Conservation (phyloP, 148 eudicot genomes). For the Fagopyrum homotropicum region DNA sequence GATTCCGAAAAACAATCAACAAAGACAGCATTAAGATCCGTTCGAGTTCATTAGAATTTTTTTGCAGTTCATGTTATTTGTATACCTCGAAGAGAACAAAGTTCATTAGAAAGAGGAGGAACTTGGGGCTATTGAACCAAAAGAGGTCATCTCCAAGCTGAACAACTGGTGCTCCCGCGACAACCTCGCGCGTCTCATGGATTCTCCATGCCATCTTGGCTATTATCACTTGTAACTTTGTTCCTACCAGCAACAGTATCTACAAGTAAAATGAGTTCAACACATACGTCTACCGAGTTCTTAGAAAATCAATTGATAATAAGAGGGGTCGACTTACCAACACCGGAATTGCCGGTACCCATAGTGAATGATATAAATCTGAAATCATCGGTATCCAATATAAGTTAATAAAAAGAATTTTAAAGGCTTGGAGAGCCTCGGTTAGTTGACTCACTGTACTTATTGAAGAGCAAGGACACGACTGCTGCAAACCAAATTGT, state of each 20-base stretch:
- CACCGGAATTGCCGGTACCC: neutral
- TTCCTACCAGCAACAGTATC: conserved; percentile 40
- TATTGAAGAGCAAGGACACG: neutral
- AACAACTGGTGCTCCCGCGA: conserved; percentile 33
- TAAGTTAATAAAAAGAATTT: too few relatives aligned
- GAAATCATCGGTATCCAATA: neutral
- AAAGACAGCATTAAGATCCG: too few relatives aligned
- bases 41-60: too few relatives aligned
- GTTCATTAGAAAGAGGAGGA: conserved; percentile 36
- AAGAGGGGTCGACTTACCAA: neutral
- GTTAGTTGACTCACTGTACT: neutral
- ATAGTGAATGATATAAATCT: neutral
- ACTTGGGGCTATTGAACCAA: conserved; percentile 41
- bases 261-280: neutral
- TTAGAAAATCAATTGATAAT: too few relatives aligned
- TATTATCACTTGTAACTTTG: conserved; percentile 44
- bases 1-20: neutral
- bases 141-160: conserved; percentile 39
- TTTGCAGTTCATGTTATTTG: neutral
- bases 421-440: neutral
- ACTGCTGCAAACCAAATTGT: neutral
- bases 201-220: conserved; percentile 39
- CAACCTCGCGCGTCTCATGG: conserved; percentile 30
- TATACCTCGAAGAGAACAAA: conserved; percentile 33
- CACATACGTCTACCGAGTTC: too few relatives aligned